phyloP scores from a whole-genome alignment of 805 yeast genomes.

The Torulaspora maleeae region DNA sequence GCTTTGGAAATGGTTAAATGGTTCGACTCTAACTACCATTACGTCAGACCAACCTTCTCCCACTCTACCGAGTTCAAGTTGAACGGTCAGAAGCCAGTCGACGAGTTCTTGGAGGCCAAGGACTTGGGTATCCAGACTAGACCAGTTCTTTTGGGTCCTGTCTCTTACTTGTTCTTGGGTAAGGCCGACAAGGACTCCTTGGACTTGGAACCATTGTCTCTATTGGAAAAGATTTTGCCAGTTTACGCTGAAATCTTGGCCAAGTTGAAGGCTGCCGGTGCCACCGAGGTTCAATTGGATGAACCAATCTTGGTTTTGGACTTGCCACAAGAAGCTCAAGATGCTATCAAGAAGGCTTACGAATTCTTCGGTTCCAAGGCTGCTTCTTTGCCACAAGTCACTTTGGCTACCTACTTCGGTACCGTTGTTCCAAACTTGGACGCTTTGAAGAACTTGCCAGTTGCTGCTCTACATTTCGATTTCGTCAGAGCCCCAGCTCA shows the following conservation, averaged over 20 bases:
- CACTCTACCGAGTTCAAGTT: conserved; percentile 93
- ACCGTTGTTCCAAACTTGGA: conserved; percentile 94
- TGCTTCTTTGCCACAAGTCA: conserved; percentile 67
- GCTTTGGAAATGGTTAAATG: conserved; percentile 99
- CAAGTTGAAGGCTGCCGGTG: conserved; percentile 92
- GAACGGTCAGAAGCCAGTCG: conserved; percentile 94
- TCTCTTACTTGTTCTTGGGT: conserved; percentile 91
- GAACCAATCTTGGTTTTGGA: conserved; percentile 96
- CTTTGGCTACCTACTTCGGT: conserved; percentile 93
- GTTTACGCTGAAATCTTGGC: conserved; percentile 84
- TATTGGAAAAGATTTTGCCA: conserved; percentile 86
- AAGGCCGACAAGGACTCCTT: conserved; percentile 97
- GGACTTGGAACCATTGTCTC: conserved; percentile 88
- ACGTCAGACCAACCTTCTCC: conserved; percentile 98
- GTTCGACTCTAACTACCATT: conserved; percentile 99
- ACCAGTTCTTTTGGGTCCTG: conserved; percentile 96
- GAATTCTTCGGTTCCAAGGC: conserved; percentile 63
- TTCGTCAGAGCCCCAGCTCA: conserved; percentile 95
- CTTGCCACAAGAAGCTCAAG: conserved; percentile 76
- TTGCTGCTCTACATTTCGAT: conserved; percentile 94
- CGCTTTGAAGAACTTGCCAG: conserved; percentile 86
- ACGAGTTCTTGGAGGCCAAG: conserved; percentile 97
- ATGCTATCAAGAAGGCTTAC: conserved; percentile 86
- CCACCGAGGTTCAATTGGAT: conserved; percentile 90
- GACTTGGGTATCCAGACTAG: conserved; percentile 93